Conservation (phyloP, 495 filamentous ascomycete species). For the Lophiostoma macrostomum region DNA sequence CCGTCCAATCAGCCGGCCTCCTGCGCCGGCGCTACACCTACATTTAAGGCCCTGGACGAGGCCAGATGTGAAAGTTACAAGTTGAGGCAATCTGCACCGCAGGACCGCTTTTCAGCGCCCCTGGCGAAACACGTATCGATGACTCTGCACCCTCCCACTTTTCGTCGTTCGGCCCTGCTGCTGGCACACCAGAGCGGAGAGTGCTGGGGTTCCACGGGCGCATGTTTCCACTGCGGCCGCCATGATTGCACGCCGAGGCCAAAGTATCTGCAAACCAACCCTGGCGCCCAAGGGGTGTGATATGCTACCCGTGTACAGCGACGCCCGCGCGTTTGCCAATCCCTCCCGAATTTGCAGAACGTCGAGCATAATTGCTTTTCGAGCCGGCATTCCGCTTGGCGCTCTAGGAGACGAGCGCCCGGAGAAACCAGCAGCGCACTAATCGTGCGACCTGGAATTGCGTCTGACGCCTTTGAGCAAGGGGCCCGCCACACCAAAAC, state of each 20-base stretch:
- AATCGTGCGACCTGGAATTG: slow-evolving; percentile 19
- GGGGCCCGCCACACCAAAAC: slow-evolving; percentile 2
- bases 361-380: slow-evolving; percentile 24
- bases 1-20: slow-evolving; percentile 17
- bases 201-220: slow-evolving; percentile 21
- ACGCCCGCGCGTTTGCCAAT: slow-evolving; percentile 3
- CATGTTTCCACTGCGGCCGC: slow-evolving; percentile 18
- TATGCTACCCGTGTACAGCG: slow-evolving; percentile 13
- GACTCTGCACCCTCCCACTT: slow-evolving; percentile 1
- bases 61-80: slow-evolving; percentile 32
- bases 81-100: slow-evolving; percentile 36
- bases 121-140: slow-evolving; percentile 35
- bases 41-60: slow-evolving; percentile 6
- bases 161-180: slow-evolving; percentile 8
- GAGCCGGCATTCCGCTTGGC: slow-evolving; percentile 24
- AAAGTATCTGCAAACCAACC: slow-evolving; percentile 11
- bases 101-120: slow-evolving; percentile 29
- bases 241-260: slow-evolving; percentile 15
- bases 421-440: slow-evolving; percentile 1
- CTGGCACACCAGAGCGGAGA: background rate
- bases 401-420: background rate
- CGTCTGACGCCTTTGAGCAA: slow-evolving; percentile 17
- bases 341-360: slow-evolving; percentile 10
- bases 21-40: slow-evolving; percentile 16
- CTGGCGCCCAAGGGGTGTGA: slow-evolving; percentile 18